Evolutionary conservation across 2,329 filamentous ascomycete species (phyloP).

Genomic region (Catunica adiposa): DNA sequence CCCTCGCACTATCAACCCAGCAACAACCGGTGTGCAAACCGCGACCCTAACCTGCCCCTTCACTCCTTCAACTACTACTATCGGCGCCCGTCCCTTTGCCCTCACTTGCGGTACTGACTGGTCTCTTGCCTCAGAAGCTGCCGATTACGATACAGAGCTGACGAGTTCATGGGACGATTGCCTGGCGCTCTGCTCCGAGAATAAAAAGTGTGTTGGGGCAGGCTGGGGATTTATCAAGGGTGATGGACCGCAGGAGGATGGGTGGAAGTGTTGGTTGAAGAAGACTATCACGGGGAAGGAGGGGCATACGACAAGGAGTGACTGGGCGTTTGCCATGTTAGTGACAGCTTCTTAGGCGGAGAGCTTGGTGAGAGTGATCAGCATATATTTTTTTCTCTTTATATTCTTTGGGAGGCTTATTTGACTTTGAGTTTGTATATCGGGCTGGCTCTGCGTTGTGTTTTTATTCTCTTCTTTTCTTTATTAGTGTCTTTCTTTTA

Average conservation of each 20-base stretch:
- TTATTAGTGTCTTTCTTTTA: not conserved
- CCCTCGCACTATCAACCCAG: not conserved
- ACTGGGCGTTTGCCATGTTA: conserved; percentile 30
- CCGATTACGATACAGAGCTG: conserved; percentile 22
- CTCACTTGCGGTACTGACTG: conserved; percentile 32
- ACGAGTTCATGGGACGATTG: conserved; percentile 28
- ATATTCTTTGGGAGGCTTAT: not conserved
- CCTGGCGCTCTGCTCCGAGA: conserved; percentile 27
- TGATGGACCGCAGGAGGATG: conserved; percentile 18
- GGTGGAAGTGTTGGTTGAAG: conserved; percentile 31
- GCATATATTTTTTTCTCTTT: not conserved
- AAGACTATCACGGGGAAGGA: conserved; percentile 20
- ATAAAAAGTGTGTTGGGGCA: conserved; percentile 25
- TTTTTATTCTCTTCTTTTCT: not conserved
- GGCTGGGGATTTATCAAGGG: conserved; percentile 29
- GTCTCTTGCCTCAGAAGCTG: conserved; percentile 21
- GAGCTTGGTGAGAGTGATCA: too few relatives aligned
- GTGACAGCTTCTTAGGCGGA: conserved; percentile 4
- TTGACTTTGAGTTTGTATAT: not conserved
- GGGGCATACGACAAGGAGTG: conserved; percentile 20
- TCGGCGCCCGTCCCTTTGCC: conserved; percentile 20
- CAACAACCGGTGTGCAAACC: conserved; percentile 16
- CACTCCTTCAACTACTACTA: conserved; percentile 18
- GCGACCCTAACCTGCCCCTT: conserved; percentile 25
- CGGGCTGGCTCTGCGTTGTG: not conserved